These are phyloP conservation scores for Nannochloropsis salina DNA, from an alignment of 108 stramenopile genomes.

Conservation along the genomic window DNA sequence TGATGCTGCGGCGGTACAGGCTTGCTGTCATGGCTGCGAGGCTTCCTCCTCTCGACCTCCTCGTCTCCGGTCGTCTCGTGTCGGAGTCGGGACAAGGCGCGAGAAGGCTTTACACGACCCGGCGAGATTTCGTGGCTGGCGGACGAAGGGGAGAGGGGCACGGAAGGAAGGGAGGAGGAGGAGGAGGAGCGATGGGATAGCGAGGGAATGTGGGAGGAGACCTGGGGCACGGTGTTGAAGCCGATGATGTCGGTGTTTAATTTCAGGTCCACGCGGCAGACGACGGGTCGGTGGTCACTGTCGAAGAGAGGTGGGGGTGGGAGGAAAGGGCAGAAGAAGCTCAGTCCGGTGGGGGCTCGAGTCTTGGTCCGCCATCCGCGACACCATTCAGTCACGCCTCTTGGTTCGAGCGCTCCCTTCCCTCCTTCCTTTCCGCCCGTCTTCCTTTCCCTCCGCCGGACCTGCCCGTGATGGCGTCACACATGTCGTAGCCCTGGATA, in stretches of 20 bases:
- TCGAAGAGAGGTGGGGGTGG: not conserved
- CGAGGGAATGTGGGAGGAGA: not conserved
- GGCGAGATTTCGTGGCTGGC: no score
- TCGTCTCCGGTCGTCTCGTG: no score
- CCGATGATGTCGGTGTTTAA: not conserved
- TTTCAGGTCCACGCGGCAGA: not conserved
- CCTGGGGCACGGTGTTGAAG: not conserved
- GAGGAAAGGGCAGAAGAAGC: not conserved
- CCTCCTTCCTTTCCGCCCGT: not conserved
- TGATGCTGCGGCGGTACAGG: no score
- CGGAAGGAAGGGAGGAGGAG: not conserved
- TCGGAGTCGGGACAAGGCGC: no score
- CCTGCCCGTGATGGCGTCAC: not conserved
- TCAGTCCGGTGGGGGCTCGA: no score
- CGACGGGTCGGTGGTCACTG: not conserved
- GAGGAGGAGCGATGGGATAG: not conserved
- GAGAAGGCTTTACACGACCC: no score
- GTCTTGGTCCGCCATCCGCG: no score
- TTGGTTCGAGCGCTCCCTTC: not conserved
- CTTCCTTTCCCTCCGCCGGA: not conserved
- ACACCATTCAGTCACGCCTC: no score
- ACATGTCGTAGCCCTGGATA: not conserved
- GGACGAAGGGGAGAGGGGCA: not conserved
- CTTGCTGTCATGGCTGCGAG: no score
- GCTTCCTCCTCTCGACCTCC: no score